Evolutionary conservation across 2,329 filamentous ascomycete species (phyloP).

Genomic region (Huntiella savannae): DNA sequence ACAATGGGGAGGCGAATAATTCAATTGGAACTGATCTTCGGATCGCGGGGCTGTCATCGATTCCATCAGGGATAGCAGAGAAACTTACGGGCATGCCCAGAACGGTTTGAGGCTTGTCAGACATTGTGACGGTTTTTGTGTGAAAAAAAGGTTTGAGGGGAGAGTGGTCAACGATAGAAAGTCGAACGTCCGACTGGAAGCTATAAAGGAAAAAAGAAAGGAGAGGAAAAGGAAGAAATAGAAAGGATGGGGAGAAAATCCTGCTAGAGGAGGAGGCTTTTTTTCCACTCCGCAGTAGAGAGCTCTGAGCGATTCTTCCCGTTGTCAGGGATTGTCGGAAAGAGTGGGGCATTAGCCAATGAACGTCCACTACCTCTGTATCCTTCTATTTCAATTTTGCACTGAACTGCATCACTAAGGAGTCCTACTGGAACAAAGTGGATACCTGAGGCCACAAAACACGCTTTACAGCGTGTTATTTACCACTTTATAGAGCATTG

Average conservation of each 20-base stretch:
- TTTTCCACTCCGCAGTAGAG: constrained; percentile 1
- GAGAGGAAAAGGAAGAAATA: constrained; percentile 6
- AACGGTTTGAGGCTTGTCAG: constrained; percentile 11
- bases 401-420: background rate
- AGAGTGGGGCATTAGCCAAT: constrained; percentile 10
- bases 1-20: no score
- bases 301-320: constrained; percentile 11
- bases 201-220: constrained; percentile 7
- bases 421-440: background rate
- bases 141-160: constrained; percentile 11
- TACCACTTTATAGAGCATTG: no score
- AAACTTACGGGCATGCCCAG: constrained; percentile 12
- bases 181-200: constrained; percentile 9
- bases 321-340: constrained; percentile 9
- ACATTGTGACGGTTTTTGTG: constrained; percentile 11
- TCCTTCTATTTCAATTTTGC: background rate
- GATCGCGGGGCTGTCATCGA: background rate
- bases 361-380: constrained; percentile 3
- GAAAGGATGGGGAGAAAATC: constrained; percentile 7
- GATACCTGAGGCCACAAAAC: constrained; percentile 4
- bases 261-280: constrained; percentile 1
- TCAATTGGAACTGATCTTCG: background rate
- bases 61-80: background rate
- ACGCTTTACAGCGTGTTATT: background rate
- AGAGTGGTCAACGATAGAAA: constrained; percentile 12